Evolutionary conservation across 2,329 filamentous ascomycete genomes (phyloP), one percentile per base, ranked within the genome.

Genomic region (Aspergillus ibericus): DNA sequence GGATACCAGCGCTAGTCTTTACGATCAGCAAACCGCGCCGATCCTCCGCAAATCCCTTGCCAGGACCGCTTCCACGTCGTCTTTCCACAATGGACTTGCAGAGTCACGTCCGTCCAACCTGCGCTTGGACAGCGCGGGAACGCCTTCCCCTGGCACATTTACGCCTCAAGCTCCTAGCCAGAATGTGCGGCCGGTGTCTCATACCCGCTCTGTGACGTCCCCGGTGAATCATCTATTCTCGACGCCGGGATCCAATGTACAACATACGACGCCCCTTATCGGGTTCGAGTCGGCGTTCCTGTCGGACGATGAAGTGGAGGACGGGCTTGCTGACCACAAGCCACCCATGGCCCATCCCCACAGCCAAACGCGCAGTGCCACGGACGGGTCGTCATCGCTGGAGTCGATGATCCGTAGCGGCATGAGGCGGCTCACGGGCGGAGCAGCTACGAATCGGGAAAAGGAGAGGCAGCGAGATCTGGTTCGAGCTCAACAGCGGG

Each of bases 1-100:
- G 53, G 89, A 95, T 64, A 87, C 88, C 1, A 89, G 88, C 10
- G 91, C 93, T 20, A 88, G 91, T 70, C 78, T 97, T 0, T 97
- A 98, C 74, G 93, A 97, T 68, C 92, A 96, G 73, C 91, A 96
- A 71, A 96, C 95, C 6, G 82, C 95, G 10, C 93, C 93, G 0
- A 96, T 97, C 53, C 78, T 97, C 5, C 90, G 95, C 67, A 91
- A 95, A 70, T 95, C 92, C 0, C 81, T 90, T 22, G 85, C 82
- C 20, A 70, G 91, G 10, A 93, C 87, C 63, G 88, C 89, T 36
- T 90, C 86, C 52, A 85, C 87, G 1, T 84, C 85, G 0, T 90
- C 88, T 0, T 95, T 98, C 74, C 92, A 96, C 66, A 96, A 93
- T 68, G 91, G 91, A 4, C 93, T 97, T 67, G 85, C 88, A 1